phyloP scores from a whole-genome alignment of 2,329 filamentous ascomycete species.

The Gyromitra esculenta region DNA sequence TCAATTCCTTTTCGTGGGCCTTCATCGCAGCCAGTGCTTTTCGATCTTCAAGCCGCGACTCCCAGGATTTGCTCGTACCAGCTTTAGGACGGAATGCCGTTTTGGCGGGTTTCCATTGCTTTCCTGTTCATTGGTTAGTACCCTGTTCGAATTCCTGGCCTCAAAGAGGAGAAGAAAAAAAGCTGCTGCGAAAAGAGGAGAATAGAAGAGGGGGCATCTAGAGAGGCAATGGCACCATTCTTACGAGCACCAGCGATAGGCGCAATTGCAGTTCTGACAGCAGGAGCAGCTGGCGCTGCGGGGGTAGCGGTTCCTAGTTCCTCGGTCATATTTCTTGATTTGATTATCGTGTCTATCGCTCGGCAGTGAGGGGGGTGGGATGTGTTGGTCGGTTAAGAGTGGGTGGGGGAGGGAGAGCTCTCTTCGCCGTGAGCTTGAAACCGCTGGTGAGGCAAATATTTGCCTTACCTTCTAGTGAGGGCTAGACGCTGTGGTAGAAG shows the following conservation, averaged over 20 bases:
- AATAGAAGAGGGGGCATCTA: background rate
- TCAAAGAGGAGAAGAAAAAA: background rate
- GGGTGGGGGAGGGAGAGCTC: constrained; percentile 3
- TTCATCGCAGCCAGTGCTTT: constrained; percentile 79
- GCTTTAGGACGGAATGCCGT: constrained; percentile 84
- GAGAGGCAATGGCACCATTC: constrained; percentile 71
- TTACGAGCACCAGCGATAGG: constrained; percentile 75
- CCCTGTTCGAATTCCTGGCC: background rate
- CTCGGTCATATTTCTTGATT: constrained; percentile 31
- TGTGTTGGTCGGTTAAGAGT: background rate
- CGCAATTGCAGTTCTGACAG: constrained; percentile 59
- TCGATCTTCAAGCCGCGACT: constrained; percentile 76
- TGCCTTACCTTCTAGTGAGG: background rate
- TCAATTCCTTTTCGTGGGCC: constrained; percentile 93
- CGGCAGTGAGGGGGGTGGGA: constrained; percentile 9
- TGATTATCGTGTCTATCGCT: background rate
- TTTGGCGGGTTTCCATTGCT: constrained; percentile 89
- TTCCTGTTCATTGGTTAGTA: constrained; percentile 69
- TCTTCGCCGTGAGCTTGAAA: constrained; percentile 29
- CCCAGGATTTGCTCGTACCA: constrained; percentile 77
- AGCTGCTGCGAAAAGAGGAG: background rate
- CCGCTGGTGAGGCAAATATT: constrained; percentile 29
- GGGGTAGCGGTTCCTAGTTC: constrained; percentile 46
- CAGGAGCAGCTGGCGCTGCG: constrained; percentile 58
- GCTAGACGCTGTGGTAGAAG: constrained; percentile 25